Conservation (phyloP, 1,284 basidiomycete species). For the Ganoderma resinaceum region DNA sequence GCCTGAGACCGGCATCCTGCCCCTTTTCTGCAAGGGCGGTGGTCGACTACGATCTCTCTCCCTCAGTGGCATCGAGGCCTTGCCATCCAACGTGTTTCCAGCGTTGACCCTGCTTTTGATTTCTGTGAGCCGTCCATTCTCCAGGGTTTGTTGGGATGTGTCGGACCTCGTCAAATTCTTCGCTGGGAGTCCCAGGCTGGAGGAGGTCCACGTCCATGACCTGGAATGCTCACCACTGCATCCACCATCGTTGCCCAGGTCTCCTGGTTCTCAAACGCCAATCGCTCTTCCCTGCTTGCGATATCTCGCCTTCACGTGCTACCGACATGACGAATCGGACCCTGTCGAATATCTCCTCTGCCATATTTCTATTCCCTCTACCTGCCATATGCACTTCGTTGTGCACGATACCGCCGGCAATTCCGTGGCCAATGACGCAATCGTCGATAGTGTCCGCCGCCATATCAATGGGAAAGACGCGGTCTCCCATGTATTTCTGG, state of each 20-base stretch:
- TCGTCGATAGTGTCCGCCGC: not conserved
- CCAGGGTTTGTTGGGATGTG: not conserved
- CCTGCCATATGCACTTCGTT: slow-evolving; percentile 6
- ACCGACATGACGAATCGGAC: too few relatives aligned
- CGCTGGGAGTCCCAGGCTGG: not conserved
- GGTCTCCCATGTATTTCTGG: not conserved
- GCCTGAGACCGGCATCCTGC: not conserved
- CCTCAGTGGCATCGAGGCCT: not conserved
- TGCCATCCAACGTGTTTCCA: slow-evolving; percentile 6
- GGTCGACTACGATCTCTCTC: slow-evolving; percentile 6
- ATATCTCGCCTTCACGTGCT: not conserved
- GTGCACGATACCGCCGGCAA: not conserved
- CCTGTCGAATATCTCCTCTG: not conserved
- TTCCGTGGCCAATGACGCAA: not conserved
- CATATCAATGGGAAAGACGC: not conserved
- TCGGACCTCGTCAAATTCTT: slow-evolving; percentile 8
- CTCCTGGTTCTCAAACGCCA: not conserved
- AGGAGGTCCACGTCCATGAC: slow-evolving; percentile 3
- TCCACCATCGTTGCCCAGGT: not conserved
- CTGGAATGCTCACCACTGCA: too few relatives aligned
- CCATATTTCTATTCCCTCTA: not conserved
- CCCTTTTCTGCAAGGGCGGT: not conserved
- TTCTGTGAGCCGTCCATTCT: too few relatives aligned
- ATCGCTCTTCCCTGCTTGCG: slow-evolving; percentile 1
- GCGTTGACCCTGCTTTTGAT: not conserved